Conservation (phyloP, 2,329 filamentous ascomycete genomes). For the Pezicula rhizophila region DNA sequence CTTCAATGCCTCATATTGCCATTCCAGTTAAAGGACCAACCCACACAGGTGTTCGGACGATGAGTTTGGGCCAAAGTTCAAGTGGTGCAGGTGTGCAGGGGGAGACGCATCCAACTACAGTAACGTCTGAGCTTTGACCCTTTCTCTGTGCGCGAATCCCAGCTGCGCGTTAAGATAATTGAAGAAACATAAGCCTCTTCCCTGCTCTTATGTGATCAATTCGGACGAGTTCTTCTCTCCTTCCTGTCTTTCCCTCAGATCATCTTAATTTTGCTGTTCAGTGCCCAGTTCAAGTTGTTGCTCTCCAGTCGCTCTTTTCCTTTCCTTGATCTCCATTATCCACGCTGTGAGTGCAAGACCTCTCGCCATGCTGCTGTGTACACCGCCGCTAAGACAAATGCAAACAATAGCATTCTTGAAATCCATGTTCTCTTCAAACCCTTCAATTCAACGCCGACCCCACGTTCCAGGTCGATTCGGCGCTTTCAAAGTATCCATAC, state of each 20-base stretch:
- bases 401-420: slow-evolving; percentile 1
- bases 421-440: slow-evolving; percentile 9
- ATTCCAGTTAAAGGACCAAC: too few relatives aligned
- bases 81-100: too few relatives aligned
- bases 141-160: too few relatives aligned
- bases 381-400: too few relatives aligned
- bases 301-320: background rate
- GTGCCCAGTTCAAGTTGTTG: background rate
- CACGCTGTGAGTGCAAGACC: slow-evolving; percentile 4
- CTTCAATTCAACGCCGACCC: background rate
- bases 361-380: background rate
- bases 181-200: too few relatives aligned
- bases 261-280: background rate
- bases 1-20: too few relatives aligned
- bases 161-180: too few relatives aligned
- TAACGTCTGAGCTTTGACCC: too few relatives aligned
- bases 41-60: too few relatives aligned
- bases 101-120: too few relatives aligned
- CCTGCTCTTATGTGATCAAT: background rate
- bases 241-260: background rate
- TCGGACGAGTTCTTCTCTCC: background rate
- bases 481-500: slow-evolving; percentile 5
- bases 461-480: slow-evolving; percentile 7
- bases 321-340: background rate
- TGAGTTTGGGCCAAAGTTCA: too few relatives aligned